Percentiles rank a stretch among this genome's conserved stretches.
Conservation (phyloP, 2,329 filamentous ascomycete species). For the Xylariaceae sp. region DNA sequence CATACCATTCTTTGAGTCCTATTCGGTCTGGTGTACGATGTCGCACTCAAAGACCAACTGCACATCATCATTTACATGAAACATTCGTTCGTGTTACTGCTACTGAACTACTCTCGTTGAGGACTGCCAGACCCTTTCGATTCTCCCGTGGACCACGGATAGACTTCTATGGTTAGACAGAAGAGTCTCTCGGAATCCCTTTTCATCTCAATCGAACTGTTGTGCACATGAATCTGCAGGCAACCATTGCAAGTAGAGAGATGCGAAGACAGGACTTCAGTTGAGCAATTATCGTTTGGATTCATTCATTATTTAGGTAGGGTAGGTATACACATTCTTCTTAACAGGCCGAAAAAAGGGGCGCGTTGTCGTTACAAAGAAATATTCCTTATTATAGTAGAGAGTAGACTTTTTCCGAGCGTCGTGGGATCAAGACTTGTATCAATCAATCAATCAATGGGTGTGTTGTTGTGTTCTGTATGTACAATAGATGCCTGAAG, state of each 20-base stretch:
- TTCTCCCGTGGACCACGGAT: too few species aligned
- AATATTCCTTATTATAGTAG: background rate
- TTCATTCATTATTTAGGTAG: background rate
- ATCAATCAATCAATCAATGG: constrained; percentile 11
- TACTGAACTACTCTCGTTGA: too few species aligned
- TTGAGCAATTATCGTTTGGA: background rate
- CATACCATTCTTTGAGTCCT: background rate
- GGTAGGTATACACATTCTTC: background rate
- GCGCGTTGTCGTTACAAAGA: background rate
- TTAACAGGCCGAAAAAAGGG: background rate
- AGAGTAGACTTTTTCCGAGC: background rate
- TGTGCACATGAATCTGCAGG: background rate
- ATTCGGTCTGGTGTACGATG: background rate
- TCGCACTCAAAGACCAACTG: background rate
- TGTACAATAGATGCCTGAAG: constrained; percentile 24
- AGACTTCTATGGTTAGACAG: too few species aligned
- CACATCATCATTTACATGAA: too few species aligned
- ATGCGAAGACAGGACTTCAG: background rate
- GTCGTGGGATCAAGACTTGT: constrained; percentile 11
- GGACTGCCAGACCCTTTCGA: too few species aligned
- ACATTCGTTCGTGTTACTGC: background rate
- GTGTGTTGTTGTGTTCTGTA: constrained; percentile 14
- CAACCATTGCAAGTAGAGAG: background rate
- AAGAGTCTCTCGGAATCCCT: too few species aligned
- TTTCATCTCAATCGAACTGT: too few species aligned